Evolutionary conservation across 352 stramenopile genomes (phyloP).

Genomic region (Stramenopiles sp.): DNA sequence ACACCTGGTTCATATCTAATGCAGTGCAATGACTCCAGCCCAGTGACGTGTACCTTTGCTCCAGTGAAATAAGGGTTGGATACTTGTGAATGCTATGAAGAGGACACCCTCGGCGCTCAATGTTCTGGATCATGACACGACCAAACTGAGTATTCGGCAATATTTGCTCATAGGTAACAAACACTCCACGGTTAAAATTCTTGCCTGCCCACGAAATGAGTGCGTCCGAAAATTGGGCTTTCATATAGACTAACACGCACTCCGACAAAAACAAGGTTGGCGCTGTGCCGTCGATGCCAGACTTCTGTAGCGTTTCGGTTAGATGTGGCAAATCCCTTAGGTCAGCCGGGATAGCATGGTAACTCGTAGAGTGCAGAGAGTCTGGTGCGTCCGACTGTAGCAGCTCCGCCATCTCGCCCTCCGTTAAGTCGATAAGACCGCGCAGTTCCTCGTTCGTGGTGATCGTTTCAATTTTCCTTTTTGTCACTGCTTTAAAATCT

Average conservation of each 20-base stretch:
- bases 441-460: constrained; percentile 10
- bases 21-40: constrained; percentile 44
- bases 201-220: constrained; percentile 42
- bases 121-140: constrained; percentile 65
- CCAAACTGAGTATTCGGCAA: constrained; percentile 63
- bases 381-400: background rate
- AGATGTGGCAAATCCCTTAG: constrained; percentile 17
- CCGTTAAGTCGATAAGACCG: background rate
- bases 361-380: constrained; percentile 16
- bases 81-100: constrained; percentile 45
- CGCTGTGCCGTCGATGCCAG: constrained; percentile 9
- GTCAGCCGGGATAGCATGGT: constrained; percentile 18
- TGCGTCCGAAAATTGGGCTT: constrained; percentile 43
- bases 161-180: constrained; percentile 69
- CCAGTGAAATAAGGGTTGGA: constrained; percentile 45
- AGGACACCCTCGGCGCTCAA: constrained; percentile 48
- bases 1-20: constrained; percentile 71
- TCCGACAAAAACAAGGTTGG: constrained; percentile 53
- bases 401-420: constrained; percentile 6
- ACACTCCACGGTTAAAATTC: constrained; percentile 47
- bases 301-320: constrained; percentile 4
- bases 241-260: constrained; percentile 72
- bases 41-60: constrained; percentile 41
- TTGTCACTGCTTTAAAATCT: constrained; percentile 20
- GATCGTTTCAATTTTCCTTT: constrained; percentile 20